A percentile compares a stretch with the other conserved stretches of the same genome.
phyloP scores from a whole-genome alignment of 2,329 filamentous ascomycete species.

The Talaromyces sp. region DNA sequence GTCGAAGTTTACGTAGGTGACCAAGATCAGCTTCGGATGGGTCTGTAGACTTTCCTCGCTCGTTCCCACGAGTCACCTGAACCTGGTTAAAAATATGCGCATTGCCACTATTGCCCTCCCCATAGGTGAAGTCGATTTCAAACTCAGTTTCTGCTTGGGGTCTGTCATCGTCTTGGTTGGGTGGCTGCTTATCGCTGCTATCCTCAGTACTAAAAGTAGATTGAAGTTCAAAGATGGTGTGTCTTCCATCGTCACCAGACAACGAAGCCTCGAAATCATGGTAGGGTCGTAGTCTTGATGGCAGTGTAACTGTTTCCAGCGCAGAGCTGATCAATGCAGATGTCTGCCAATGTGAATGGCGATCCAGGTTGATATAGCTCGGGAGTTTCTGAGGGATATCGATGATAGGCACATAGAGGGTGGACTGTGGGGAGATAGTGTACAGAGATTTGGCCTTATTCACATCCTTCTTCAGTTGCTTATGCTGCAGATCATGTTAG shows the following conservation, averaged over 20 bases:
- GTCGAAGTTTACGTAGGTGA: slow-evolving; percentile 32
- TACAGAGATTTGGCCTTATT: slow-evolving; percentile 76
- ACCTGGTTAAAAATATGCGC: slow-evolving; percentile 41
- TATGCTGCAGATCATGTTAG: slow-evolving; percentile 50
- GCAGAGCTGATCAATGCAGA: slow-evolving; percentile 76
- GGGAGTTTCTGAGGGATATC: slow-evolving; percentile 62
- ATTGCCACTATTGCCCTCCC: slow-evolving; percentile 25
- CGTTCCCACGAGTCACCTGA: slow-evolving; percentile 35
- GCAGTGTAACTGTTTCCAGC: slow-evolving; percentile 77
- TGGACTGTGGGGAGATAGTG: slow-evolving; percentile 69
- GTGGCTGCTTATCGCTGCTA: slow-evolving; percentile 2
- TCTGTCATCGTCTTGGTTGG: slow-evolving; percentile 12
- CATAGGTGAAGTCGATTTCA: slow-evolving; percentile 44
- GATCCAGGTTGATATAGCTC: slow-evolving; percentile 61
- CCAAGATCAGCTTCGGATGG: slow-evolving; percentile 25
- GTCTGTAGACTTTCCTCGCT: slow-evolving; percentile 17
- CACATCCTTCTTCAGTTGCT: slow-evolving; percentile 65
- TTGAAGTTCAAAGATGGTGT: slow-evolving; percentile 74
- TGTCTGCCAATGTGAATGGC: slow-evolving; percentile 73
- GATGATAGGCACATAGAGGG: slow-evolving; percentile 75
- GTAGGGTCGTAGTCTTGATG: slow-evolving; percentile 59
- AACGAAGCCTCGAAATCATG: slow-evolving; percentile 51
- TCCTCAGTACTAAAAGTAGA: slow-evolving; percentile 59
- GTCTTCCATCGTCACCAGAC: slow-evolving; percentile 65
- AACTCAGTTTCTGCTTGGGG: slow-evolving; percentile 34